These are phyloP conservation scores for Omphalotus guepiniiformis DNA, from an alignment of 768 basidiomycete genomes.

Conservation along the genomic window DNA sequence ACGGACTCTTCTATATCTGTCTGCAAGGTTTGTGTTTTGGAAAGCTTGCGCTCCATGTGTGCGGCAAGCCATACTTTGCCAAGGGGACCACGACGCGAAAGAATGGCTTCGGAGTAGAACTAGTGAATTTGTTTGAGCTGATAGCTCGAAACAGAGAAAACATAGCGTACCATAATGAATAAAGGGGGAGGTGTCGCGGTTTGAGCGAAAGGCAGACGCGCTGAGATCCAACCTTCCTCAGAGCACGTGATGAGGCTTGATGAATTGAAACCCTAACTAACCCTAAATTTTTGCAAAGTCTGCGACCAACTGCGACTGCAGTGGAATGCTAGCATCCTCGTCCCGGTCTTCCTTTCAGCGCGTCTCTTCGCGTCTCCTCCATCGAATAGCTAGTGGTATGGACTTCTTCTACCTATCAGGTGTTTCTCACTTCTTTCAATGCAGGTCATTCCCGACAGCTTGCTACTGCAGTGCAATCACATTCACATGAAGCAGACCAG, in stretches of 20 bases:
- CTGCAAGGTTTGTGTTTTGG: slow-evolving; percentile 90
- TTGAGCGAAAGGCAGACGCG: slow-evolving; percentile 1
- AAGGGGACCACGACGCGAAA: slow-evolving; percentile 89
- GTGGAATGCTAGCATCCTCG: slow-evolving; percentile 19
- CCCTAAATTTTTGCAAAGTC: slow-evolving; percentile 8
- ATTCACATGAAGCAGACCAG: neutral
- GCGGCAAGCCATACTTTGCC: slow-evolving; percentile 99
- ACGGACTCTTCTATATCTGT: slow-evolving; percentile 95
- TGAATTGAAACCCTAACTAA: slow-evolving; percentile 1
- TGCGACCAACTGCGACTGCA: slow-evolving; percentile 1
- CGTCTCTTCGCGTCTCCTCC: neutral
- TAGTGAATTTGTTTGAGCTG: slow-evolving; percentile 23
- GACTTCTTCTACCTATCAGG: too few species aligned
- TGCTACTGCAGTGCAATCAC: neutral
- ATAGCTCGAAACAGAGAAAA: neutral
- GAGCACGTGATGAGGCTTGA: neutral
- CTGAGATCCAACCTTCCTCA: neutral
- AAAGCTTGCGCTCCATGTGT: slow-evolving; percentile 97
- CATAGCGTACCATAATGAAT: slow-evolving; percentile 26
- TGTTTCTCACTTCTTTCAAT: too few species aligned
- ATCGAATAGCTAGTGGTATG: too few species aligned
- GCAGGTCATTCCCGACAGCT: neutral
- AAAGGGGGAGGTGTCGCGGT: slow-evolving; percentile 13
- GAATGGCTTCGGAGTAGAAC: slow-evolving; percentile 94
- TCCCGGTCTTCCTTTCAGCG: slow-evolving; percentile 19